Evolutionary conservation across 139 green algal genomes (phyloP).

Genomic region (Mychonastes homosphaera): DNA sequence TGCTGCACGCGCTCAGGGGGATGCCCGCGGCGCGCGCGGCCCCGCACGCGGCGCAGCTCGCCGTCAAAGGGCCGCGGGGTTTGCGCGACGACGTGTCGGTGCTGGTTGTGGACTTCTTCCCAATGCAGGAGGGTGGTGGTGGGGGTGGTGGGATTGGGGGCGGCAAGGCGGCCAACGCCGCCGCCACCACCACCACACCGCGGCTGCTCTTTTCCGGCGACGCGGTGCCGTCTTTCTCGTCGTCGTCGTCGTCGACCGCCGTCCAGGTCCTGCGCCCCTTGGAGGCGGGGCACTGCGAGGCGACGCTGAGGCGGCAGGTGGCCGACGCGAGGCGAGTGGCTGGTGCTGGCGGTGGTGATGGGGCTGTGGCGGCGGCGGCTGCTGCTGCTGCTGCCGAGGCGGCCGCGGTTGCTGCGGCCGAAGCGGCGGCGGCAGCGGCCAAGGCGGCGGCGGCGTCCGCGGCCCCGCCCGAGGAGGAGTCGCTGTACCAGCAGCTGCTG

Average conservation of each 20-base stretch:
- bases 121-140: conserved; percentile 1
- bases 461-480: too few species aligned
- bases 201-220: too few species aligned
- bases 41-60: conserved; percentile 21
- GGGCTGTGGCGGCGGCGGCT: neutral
- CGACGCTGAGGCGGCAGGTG: conserved; percentile 10
- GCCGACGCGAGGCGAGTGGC: neutral
- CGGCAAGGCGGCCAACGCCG: neutral
- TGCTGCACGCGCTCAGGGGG: neutral
- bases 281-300: conserved; percentile 14
- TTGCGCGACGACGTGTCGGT: conserved; percentile 51
- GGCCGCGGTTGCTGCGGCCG: neutral
- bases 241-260: too few species aligned
- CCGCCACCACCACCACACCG: neutral
- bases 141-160: conserved; percentile 8
- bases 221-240: too few species aligned
- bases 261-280: conserved; percentile 21
- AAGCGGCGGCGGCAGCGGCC: conserved; percentile 6
- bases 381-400: neutral
- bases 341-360: neutral
- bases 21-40: conserved; percentile 14
- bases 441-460: conserved; percentile 7
- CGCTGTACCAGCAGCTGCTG: too few species aligned
- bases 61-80: conserved; percentile 39
- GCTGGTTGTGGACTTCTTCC: conserved; percentile 50